Conservation (phyloP, 148 eudicot genomes). For the Tetragonia tetragonoides region DNA sequence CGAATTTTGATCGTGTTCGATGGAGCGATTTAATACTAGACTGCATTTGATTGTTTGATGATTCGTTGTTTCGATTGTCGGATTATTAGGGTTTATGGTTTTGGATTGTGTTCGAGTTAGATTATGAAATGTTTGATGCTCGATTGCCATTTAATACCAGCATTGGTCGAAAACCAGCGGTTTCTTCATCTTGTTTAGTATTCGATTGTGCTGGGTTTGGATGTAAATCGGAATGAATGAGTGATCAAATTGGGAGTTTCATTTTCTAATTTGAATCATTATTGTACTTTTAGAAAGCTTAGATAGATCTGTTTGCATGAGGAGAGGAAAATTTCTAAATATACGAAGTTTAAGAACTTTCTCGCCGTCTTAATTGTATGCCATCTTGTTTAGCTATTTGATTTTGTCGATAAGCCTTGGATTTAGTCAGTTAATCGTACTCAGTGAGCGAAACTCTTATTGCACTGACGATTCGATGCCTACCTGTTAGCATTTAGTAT, state of each 20-base stretch:
- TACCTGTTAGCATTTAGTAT: no score
- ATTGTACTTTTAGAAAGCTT: neutral
- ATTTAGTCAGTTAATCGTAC: neutral
- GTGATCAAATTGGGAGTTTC: neutral
- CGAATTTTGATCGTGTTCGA: neutral
- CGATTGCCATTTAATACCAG: neutral
- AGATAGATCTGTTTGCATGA: constrained; percentile 11
- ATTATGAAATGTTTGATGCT: constrained; percentile 7
- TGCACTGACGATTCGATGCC: neutral
- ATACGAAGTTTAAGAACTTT: neutral
- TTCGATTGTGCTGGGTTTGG: constrained; percentile 4
- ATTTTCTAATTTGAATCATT: neutral
- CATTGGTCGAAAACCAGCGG: neutral
- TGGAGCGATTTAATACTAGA: constrained; percentile 1
- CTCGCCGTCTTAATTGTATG: neutral
- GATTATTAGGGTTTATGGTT: constrained; percentile 27
- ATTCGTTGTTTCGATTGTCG: neutral
- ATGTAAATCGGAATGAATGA: neutral
- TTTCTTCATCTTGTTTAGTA: neutral
- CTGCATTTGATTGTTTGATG: constrained; percentile 4
- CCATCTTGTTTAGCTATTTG: neutral
- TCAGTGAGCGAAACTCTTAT: neutral
- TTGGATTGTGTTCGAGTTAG: neutral
- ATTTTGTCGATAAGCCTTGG: neutral
- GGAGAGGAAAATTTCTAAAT: neutral